Percentiles rank a stretch among this genome's conserved stretches.
phyloP scores from a whole-genome alignment of 768 basidiomycete genomes.

The Candolleomyces eurysporus region DNA sequence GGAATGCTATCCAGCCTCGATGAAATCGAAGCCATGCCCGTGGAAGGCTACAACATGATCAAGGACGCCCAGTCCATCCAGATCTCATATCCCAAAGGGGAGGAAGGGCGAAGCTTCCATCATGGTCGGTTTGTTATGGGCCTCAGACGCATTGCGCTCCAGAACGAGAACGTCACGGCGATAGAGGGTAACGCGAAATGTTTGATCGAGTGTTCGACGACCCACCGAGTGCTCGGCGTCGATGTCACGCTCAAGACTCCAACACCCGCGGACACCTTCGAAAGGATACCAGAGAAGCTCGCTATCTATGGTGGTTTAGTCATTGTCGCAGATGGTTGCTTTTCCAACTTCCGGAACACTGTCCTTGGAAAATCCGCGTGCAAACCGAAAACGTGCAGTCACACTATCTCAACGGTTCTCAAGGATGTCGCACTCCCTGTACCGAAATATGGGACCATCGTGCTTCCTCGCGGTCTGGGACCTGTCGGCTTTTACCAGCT shows the following conservation, averaged over 20 bases:
- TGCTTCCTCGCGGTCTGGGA: conserved; percentile 73
- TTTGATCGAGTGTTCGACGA: conserved; percentile 55
- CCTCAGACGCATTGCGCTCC: conserved; percentile 62
- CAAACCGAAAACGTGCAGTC: conserved; percentile 59
- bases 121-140: conserved; percentile 88
- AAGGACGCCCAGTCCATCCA: conserved; percentile 66
- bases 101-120: conserved; percentile 86
- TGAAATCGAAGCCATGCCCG: conserved; percentile 82
- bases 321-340: conserved; percentile 91
- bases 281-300: conserved; percentile 32
- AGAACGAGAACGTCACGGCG: conserved; percentile 65
- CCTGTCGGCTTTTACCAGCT: conserved; percentile 95
- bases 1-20: conserved; percentile 76
- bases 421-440: conserved; percentile 76
- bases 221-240: conserved; percentile 63
- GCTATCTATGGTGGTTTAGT: conserved; percentile 72
- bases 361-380: conserved; percentile 54
- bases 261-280: conserved; percentile 4
- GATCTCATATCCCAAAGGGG: conserved; percentile 78
- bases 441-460: conserved; percentile 79
- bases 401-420: conserved; percentile 85
- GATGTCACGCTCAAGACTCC: conserved; percentile 47
- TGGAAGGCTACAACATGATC: conserved; percentile 83
- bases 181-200: conserved; percentile 83
- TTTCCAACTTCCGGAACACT: conserved; percentile 81